Conservation (phyloP, 1,284 basidiomycete species). For the Neolentinus lepideus region DNA sequence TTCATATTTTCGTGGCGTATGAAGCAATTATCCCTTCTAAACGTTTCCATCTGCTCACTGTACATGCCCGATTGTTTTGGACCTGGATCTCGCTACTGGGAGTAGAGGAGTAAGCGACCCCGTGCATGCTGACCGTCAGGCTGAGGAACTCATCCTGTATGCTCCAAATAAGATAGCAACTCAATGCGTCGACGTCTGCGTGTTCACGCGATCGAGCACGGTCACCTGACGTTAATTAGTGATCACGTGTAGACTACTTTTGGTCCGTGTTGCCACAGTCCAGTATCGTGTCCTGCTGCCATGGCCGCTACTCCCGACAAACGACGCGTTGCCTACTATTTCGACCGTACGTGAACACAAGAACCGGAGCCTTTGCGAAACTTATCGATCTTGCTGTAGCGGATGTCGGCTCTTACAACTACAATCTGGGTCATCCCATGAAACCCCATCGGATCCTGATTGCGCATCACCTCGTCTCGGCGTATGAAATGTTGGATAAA, state of each 20-base stretch:
- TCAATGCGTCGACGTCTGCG: too few species aligned
- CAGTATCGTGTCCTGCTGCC: not conserved
- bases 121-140: too few species aligned
- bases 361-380: not conserved
- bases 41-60: too few species aligned
- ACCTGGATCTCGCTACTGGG: too few species aligned
- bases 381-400: slow-evolving; percentile 27
- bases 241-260: not conserved
- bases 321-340: slow-evolving; percentile 1
- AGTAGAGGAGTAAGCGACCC: too few species aligned
- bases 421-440: slow-evolving; percentile 89
- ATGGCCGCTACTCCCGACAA: not conserved
- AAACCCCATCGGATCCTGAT: slow-evolving; percentile 93
- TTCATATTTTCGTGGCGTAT: too few species aligned
- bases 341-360: not conserved
- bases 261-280: not conserved
- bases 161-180: too few species aligned
- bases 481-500: slow-evolving; percentile 85
- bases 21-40: too few species aligned
- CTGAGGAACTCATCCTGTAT: too few species aligned
- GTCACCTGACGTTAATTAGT: too few species aligned
- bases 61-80: too few species aligned
- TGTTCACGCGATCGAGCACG: too few species aligned
- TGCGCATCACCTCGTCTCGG: slow-evolving; percentile 87
- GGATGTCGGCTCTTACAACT: slow-evolving; percentile 80